These are phyloP conservation scores for Fusarium sp. DNA, from an alignment of 2,329 filamentous ascomycete genomes.

Conservation along the genomic window DNA sequence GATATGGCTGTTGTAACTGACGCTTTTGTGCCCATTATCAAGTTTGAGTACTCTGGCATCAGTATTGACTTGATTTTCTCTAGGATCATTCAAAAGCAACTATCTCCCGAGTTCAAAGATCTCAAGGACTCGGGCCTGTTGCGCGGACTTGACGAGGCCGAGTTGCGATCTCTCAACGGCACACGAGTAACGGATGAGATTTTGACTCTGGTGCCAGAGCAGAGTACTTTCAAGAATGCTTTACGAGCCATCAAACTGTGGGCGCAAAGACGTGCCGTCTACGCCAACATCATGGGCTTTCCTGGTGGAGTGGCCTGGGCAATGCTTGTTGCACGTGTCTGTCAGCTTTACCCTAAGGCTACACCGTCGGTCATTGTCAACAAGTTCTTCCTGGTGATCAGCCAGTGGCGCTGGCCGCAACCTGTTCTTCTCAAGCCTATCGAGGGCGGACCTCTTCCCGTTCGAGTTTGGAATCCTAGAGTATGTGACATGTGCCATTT, in stretches of 20 bases:
- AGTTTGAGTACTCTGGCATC: constrained; percentile 89
- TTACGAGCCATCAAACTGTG: constrained; percentile 94
- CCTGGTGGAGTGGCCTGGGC: constrained; percentile 98
- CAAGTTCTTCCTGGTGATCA: constrained; percentile 95
- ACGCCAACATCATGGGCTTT: constrained; percentile 95
- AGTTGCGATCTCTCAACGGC: constrained; percentile 90
- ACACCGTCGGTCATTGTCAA: constrained; percentile 86
- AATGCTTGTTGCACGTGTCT: constrained; percentile 95
- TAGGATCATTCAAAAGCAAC: constrained; percentile 73
- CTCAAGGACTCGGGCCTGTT: constrained; percentile 86
- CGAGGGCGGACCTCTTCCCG: constrained; percentile 80
- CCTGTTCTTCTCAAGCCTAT: constrained; percentile 92
- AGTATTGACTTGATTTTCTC: constrained; percentile 95
- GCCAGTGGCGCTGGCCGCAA: constrained; percentile 91
- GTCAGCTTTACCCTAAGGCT: constrained; percentile 94
- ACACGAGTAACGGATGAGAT: constrained; percentile 96
- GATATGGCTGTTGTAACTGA: constrained; percentile 87
- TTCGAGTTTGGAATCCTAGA: constrained; percentile 94
- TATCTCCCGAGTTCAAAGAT: constrained; percentile 72
- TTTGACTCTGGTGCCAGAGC: constrained; percentile 84
- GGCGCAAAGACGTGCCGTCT: constrained; percentile 91
- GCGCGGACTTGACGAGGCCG: constrained; percentile 84
- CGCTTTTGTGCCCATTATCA: constrained; percentile 96
- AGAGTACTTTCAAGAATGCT: constrained; percentile 88
- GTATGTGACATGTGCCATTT: constrained; percentile 54